Evolutionary conservation across 2,329 filamentous ascomycete genomes (phyloP).

Genomic region (Diaporthe sp.): DNA sequence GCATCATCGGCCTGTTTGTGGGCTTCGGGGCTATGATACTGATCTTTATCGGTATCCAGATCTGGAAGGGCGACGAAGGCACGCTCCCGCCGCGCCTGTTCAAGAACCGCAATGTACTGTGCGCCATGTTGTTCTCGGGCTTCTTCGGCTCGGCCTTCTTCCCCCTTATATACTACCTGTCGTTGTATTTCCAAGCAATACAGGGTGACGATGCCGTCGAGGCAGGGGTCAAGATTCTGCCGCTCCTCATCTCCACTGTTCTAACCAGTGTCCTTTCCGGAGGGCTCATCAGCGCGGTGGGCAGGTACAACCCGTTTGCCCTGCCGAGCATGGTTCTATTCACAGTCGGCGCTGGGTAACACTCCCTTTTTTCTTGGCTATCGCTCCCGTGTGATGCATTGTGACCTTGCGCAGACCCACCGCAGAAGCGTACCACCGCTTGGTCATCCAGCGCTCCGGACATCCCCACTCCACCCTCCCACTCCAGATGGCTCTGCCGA

Average conservation of each 20-base stretch:
- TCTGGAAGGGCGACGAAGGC: constrained; percentile 62
- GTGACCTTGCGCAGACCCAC: background rate
- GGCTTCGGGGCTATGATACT: constrained; percentile 61
- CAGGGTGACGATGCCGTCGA: constrained; percentile 66
- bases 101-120: constrained; percentile 58
- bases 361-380: background rate
- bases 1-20: constrained; percentile 66
- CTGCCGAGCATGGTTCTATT: constrained; percentile 58
- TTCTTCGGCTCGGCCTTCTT: constrained; percentile 68
- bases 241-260: constrained; percentile 65
- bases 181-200: constrained; percentile 68
- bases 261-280: constrained; percentile 62
- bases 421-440: background rate
- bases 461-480: background rate
- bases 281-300: constrained; percentile 57
- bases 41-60: constrained; percentile 63
- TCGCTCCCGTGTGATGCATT: background rate
- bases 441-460: background rate
- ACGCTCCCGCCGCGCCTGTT: constrained; percentile 65
- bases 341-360: constrained; percentile 40
- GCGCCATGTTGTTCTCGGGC: constrained; percentile 58
- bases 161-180: constrained; percentile 67
- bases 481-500: background rate
- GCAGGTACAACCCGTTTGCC: constrained; percentile 60
- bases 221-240: constrained; percentile 69